Conservation (phyloP, 345 rosid species). For the Linum lewisii region DNA sequence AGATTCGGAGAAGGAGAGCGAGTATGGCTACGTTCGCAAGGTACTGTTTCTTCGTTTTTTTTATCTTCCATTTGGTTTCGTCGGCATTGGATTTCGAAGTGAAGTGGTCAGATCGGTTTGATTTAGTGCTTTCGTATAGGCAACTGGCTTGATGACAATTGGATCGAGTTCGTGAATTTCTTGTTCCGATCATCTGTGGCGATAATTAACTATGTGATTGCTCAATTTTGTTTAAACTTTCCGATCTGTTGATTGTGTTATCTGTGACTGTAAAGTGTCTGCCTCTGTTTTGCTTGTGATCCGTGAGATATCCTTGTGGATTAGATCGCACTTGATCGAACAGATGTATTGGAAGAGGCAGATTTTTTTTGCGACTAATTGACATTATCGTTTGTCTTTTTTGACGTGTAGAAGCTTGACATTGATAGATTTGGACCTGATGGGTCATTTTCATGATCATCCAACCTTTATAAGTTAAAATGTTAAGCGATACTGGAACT, state of each 20-base stretch:
- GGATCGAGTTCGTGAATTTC: neutral
- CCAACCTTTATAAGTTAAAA: neutral
- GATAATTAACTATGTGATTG: neutral
- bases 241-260: neutral
- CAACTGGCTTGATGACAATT: neutral
- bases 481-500: too few species aligned
- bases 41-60: constrained; percentile 17
- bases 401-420: neutral
- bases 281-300: neutral
- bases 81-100: neutral
- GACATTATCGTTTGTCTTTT: neutral
- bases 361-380: neutral
- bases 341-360: neutral
- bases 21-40: constrained; percentile 98
- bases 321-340: neutral
- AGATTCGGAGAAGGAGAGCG: constrained; percentile 95
- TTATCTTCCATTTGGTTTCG: neutral
- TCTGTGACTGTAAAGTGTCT: neutral
- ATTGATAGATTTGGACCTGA: neutral
- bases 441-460: neutral
- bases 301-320: neutral
- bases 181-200: neutral
- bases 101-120: neutral
- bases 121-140: too few species aligned
- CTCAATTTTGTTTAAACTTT: neutral